phyloP scores from a whole-genome alignment of 2,329 filamentous ascomycete genomes.

The Didymella keratinophila region DNA sequence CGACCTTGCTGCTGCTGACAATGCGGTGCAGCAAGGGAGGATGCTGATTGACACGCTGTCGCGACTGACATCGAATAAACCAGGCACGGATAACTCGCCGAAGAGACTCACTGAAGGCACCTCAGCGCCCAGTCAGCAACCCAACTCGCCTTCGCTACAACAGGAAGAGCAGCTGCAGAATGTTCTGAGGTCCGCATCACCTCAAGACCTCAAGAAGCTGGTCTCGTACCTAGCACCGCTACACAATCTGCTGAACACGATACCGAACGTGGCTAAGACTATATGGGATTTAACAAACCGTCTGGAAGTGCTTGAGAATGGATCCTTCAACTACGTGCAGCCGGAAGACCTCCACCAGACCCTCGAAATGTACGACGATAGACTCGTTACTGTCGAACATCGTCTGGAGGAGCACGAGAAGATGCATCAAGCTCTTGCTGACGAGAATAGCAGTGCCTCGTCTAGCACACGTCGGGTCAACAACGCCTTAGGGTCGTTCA shows the following conservation, averaged over 20 bases:
- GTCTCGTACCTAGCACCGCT: conserved; percentile 47
- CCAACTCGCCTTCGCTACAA: conserved; percentile 31
- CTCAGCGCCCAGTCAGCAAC: conserved; percentile 31
- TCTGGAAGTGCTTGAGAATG: conserved; percentile 72
- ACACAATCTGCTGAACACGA: conserved; percentile 48
- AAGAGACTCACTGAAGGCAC: conserved; percentile 28
- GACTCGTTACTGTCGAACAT: conserved; percentile 73
- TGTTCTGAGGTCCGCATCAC: conserved; percentile 42
- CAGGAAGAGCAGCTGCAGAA: conserved; percentile 45
- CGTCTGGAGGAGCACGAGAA: conserved; percentile 54
- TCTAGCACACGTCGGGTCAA: conserved; percentile 42
- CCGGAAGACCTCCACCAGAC: conserved; percentile 74
- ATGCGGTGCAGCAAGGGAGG: conserved; percentile 48
- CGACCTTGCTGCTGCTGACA: conserved; percentile 45
- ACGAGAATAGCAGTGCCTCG: conserved; percentile 38
- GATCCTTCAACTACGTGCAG: conserved; percentile 71
- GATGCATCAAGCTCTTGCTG: conserved; percentile 42
- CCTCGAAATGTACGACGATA: conserved; percentile 71
- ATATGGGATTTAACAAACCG: conserved; percentile 69
- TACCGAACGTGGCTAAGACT: conserved; percentile 55
- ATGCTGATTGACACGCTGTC: conserved; percentile 43
- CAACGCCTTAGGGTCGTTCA: conserved; percentile 50
- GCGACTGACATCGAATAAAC: conserved; percentile 34
- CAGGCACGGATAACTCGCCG: conserved; percentile 26
- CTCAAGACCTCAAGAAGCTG: conserved; percentile 46